phyloP scores from a whole-genome alignment of 495 filamentous ascomycete genomes.

The Aspergillus sclerotiicarbonarius region DNA sequence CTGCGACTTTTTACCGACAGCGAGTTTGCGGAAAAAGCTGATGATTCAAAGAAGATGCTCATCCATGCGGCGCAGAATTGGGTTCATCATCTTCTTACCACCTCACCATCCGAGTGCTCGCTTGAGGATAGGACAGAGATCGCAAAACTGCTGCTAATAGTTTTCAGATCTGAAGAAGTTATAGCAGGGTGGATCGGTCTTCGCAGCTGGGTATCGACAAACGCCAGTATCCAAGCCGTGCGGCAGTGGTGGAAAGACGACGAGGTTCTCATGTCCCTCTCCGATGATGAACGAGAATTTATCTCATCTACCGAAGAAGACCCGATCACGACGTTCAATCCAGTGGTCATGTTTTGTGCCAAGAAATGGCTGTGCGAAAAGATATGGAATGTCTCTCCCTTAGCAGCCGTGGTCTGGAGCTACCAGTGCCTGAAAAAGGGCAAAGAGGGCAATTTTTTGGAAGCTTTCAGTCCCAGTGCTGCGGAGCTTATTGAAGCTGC shows the following conservation, averaged over 20 bases:
- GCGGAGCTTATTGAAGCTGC: conserved; percentile 14
- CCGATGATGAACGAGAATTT: conserved; percentile 1
- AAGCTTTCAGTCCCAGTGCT: not conserved
- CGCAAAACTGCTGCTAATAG: conserved; percentile 1
- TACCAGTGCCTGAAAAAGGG: conserved; percentile 4
- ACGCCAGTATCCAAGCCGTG: conserved; percentile 2
- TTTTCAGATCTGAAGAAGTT: conserved; percentile 5
- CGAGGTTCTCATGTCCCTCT: conserved; percentile 1
- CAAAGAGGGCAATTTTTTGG: not conserved
- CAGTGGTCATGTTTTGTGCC: not conserved
- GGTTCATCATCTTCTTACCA: conserved; percentile 5
- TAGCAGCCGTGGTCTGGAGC: conserved; percentile 2
- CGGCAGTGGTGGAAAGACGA: conserved; percentile 12
- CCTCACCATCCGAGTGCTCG: not conserved
- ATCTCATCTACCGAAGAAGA: not conserved
- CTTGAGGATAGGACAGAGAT: conserved; percentile 9
- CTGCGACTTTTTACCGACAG: conserved; percentile 3
- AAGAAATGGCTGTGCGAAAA: conserved; percentile 9
- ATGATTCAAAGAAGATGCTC: conserved; percentile 1
- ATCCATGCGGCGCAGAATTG: conserved; percentile 1
- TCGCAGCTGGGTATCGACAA: not conserved
- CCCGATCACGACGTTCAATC: conserved; percentile 3
- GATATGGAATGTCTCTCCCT: not conserved
- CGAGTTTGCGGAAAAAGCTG: conserved; percentile 3
- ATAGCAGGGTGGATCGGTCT: conserved; percentile 4